phyloP scores from a whole-genome alignment of 257 asterid genomes.

The Sherardia arvensis region DNA sequence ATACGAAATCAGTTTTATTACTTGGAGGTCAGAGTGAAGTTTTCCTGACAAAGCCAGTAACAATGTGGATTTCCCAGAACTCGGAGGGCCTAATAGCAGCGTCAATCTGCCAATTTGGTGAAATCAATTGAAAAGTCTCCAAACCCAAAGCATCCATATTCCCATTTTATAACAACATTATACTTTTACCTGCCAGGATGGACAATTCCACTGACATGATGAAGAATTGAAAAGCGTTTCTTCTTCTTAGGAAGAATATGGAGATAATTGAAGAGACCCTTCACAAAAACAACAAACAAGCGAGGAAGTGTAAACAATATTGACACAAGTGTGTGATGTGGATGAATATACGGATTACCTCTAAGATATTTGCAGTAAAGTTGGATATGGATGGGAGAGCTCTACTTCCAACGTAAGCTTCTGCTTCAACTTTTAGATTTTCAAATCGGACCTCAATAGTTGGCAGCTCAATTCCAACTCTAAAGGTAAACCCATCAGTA shows the following conservation, averaged over 20 bases:
- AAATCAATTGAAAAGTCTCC: neutral
- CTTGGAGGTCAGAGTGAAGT: slow-evolving; percentile 44
- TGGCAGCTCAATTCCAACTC: slow-evolving; percentile 30
- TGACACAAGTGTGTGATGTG: neutral
- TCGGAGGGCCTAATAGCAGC: slow-evolving; percentile 65
- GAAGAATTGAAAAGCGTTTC: slow-evolving; percentile 44
- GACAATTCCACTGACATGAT: slow-evolving; percentile 50
- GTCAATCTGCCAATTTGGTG: slow-evolving; percentile 39
- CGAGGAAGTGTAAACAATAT: neutral
- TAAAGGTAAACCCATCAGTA: neutral
- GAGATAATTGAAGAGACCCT: slow-evolving; percentile 41
- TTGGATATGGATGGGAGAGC: slow-evolving; percentile 32
- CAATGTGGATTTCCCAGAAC: slow-evolving; percentile 59
- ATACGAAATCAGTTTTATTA: slow-evolving; percentile 6
- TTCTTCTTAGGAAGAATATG: slow-evolving; percentile 38
- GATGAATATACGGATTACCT: slow-evolving; percentile 26
- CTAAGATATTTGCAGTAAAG: slow-evolving; percentile 38
- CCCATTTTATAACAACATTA: neutral
- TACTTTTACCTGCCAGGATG: slow-evolving; percentile 56
- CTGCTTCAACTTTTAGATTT: slow-evolving; percentile 28
- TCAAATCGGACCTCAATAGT: slow-evolving; percentile 33
- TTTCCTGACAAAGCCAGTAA: slow-evolving; percentile 62
- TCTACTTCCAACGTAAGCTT: slow-evolving; percentile 20
- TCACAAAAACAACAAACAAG: slow-evolving; percentile 1
- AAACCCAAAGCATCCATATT: neutral